Evolutionary conservation across 1,284 basidiomycete genomes (phyloP).

Genomic region (Ceratobasidium sp.): DNA sequence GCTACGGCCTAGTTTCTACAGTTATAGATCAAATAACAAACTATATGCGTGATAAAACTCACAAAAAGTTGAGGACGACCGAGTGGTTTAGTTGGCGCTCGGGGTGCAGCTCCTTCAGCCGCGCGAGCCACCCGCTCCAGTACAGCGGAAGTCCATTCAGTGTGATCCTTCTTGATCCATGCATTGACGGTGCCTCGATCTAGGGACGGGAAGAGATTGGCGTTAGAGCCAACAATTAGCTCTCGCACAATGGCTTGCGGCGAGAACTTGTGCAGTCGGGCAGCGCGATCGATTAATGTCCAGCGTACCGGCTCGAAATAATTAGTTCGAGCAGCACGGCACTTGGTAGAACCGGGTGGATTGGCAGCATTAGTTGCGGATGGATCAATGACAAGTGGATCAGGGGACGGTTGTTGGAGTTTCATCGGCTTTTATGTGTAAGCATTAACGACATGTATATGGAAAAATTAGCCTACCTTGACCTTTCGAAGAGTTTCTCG

Average conservation of each 20-base stretch:
- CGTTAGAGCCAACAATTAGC: not conserved
- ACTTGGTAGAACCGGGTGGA: slow-evolving; percentile 13
- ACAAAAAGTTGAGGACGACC: slow-evolving; percentile 12
- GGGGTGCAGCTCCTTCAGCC: not conserved
- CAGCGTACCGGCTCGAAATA: slow-evolving; percentile 10
- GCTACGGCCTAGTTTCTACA: not conserved
- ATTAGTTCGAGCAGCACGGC: slow-evolving; percentile 10
- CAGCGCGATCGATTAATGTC: not conserved
- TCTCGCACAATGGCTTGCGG: slow-evolving; percentile 18
- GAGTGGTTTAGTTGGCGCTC: not conserved
- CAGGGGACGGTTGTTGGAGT: not conserved
- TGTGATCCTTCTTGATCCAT: slow-evolving; percentile 26
- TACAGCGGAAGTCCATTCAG: not conserved
- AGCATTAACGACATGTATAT: no score
- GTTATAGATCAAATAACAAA: not conserved
- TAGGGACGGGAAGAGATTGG: not conserved
- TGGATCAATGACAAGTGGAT: not conserved
- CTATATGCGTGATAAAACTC: not conserved
- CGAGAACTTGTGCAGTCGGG: not conserved
- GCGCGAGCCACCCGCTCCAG: not conserved
- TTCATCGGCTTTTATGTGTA: slow-evolving; percentile 10
- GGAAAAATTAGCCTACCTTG: not conserved
- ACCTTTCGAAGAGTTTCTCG: not conserved
- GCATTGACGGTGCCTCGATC: slow-evolving; percentile 6
- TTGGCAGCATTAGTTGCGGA: slow-evolving; percentile 9